Percentiles rank a stretch among this genome's conserved stretches.
Evolutionary conservation across 2,329 filamentous ascomycete species (phyloP).

Genomic region (Cryphonectria nitschkei): DNA sequence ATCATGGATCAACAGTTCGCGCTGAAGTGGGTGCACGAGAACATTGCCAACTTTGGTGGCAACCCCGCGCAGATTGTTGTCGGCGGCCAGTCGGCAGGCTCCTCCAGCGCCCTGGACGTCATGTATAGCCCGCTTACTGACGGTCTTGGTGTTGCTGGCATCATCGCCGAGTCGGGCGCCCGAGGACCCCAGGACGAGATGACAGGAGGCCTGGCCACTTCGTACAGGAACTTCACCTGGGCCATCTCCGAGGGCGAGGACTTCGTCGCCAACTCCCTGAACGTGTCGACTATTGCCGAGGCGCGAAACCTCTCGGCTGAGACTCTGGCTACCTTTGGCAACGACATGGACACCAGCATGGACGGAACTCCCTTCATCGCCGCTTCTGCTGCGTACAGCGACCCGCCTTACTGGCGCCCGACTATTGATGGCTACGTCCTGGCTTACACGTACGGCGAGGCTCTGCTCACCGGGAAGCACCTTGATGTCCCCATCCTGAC

Average conservation of each 20-base stretch:
- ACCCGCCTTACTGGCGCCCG: neutral
- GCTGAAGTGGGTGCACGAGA: slow-evolving; percentile 36
- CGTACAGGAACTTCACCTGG: neutral
- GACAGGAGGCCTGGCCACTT: neutral
- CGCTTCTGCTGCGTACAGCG: neutral
- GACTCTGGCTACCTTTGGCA: neutral
- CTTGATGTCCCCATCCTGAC: neutral
- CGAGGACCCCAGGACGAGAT: neutral
- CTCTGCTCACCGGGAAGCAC: neutral
- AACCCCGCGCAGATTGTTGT: slow-evolving; percentile 63
- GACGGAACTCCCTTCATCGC: neutral
- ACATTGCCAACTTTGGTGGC: slow-evolving; percentile 62
- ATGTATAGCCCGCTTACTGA: slow-evolving; percentile 17
- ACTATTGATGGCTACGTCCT: neutral
- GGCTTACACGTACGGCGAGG: neutral
- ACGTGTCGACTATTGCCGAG: neutral
- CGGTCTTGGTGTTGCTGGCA: slow-evolving; percentile 33
- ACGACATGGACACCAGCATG: neutral
- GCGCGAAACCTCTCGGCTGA: neutral
- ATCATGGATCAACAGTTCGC: slow-evolving; percentile 61
- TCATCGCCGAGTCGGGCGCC: slow-evolving; percentile 22
- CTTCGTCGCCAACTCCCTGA: slow-evolving; percentile 5
- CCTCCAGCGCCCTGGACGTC: slow-evolving; percentile 47
- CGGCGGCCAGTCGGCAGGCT: slow-evolving; percentile 71
- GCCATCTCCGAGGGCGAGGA: neutral